Conservation (phyloP, 306 rosid genomes). For the Calophaca sinica region DNA sequence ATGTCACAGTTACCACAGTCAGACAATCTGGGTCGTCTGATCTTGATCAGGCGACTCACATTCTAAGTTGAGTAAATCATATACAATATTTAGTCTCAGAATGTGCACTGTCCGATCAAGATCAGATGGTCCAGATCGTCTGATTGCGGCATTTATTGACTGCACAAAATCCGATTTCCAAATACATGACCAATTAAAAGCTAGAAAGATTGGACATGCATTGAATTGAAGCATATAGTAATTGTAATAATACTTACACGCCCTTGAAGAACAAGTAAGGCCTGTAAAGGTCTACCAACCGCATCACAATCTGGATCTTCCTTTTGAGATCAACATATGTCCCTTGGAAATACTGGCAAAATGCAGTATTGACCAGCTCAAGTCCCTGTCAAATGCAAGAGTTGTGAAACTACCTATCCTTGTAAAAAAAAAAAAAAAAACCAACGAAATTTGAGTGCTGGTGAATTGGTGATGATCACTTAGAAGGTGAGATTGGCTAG, state of each 20-base stretch:
- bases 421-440: neutral
- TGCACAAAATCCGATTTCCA: no score
- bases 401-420: neutral
- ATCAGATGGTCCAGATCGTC: no score
- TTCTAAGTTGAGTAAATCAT: no score
- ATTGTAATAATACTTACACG: conserved; percentile 57
- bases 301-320: conserved; percentile 74
- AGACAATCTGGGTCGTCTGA: no score
- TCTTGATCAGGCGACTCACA: no score
- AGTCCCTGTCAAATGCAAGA: conserved; percentile 62
- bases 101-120: no score
- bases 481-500: neutral
- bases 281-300: conserved; percentile 80
- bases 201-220: neutral
- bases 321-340: conserved; percentile 60
- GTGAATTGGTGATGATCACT: neutral
- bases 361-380: conserved; percentile 70
- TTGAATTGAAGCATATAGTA: neutral
- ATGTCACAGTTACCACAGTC: no score
- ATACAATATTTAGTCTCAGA: no score
- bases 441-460: neutral
- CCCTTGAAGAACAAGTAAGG: conserved; percentile 93
- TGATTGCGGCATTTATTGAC: no score
- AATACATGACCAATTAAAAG: neutral
- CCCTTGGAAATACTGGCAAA: conserved; percentile 74